phyloP scores from a whole-genome alignment of 495 filamentous ascomycete genomes.

The Jackrogersella multiformis region DNA sequence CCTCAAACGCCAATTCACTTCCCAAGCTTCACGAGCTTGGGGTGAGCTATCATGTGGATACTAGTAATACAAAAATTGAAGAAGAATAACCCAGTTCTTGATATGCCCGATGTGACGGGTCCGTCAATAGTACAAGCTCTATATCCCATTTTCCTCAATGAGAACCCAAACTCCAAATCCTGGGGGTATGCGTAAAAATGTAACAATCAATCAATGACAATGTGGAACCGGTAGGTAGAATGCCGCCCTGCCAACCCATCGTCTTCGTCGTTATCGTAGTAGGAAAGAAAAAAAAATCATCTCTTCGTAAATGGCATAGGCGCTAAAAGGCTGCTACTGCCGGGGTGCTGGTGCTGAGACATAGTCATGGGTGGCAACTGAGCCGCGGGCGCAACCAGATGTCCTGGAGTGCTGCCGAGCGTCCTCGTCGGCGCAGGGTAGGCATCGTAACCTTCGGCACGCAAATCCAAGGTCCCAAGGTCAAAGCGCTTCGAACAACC shows the following conservation, averaged over 20 bases:
- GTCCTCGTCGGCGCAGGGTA: slow-evolving; percentile 40
- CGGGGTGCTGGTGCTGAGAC: slow-evolving; percentile 42
- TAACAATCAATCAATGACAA: slow-evolving; percentile 18
- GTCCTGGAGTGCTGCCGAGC: slow-evolving; percentile 42
- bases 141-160: slow-evolving; percentile 29
- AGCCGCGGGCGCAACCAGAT: slow-evolving; percentile 37
- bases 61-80: slow-evolving; percentile 26
- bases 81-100: slow-evolving; percentile 14
- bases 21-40: neutral
- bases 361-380: slow-evolving; percentile 57
- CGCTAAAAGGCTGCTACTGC: slow-evolving; percentile 47
- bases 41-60: slow-evolving; percentile 20
- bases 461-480: slow-evolving; percentile 56
- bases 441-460: slow-evolving; percentile 52
- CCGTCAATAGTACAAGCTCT: slow-evolving; percentile 29
- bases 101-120: slow-evolving; percentile 20
- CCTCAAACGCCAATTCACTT: slow-evolving; percentile 2
- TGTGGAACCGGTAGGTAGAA: slow-evolving; percentile 19
- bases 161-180: slow-evolving; percentile 22
- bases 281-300: slow-evolving; percentile 24
- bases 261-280: slow-evolving; percentile 32
- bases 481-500: slow-evolving; percentile 80
- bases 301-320: slow-evolving; percentile 53
- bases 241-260: slow-evolving; percentile 13
- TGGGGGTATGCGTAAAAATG: slow-evolving; percentile 33